Evolutionary conservation across 169 alveolate species (phyloP).

Genomic region (Plasmodium fragile): DNA sequence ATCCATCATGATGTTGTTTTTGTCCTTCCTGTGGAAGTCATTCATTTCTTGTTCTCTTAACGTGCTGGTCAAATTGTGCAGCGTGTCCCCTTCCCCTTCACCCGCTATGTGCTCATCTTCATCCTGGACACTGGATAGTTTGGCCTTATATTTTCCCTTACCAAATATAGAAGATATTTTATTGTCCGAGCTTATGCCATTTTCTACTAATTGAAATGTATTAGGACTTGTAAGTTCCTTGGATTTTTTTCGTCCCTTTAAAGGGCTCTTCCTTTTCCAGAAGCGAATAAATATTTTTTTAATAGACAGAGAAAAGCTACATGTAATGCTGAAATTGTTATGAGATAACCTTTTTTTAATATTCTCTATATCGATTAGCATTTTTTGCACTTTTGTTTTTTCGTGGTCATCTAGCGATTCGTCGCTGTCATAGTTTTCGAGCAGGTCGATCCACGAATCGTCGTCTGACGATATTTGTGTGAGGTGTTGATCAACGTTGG

Average conservation of each 20-base stretch:
- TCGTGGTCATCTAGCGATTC: constrained; percentile 68
- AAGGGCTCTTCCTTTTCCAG: constrained; percentile 71
- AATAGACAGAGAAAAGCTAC: constrained; percentile 63
- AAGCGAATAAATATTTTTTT: constrained; percentile 47
- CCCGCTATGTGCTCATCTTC: background rate
- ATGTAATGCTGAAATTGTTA: constrained; percentile 64
- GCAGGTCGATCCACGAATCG: constrained; percentile 63
- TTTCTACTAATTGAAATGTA: constrained; percentile 27
- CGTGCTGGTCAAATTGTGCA: constrained; percentile 15
- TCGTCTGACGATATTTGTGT: constrained; percentile 33
- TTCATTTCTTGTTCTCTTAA: constrained; percentile 44
- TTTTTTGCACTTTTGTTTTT: constrained; percentile 42
- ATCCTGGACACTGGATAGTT: background rate
- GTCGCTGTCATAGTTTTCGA: constrained; percentile 69
- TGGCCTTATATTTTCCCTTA: background rate
- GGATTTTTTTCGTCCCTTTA: constrained; percentile 20
- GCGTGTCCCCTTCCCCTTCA: background rate
- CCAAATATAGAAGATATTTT: background rate
- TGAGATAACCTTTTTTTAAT: constrained; percentile 48
- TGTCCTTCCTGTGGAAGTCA: constrained; percentile 21
- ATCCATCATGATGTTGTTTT: background rate
- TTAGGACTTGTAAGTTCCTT: background rate
- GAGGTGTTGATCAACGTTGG: background rate
- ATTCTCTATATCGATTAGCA: constrained; percentile 53
- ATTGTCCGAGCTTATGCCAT: background rate